Evolutionary conservation across 768 basidiomycete species (phyloP).

Genomic region (Terana coerulea): DNA sequence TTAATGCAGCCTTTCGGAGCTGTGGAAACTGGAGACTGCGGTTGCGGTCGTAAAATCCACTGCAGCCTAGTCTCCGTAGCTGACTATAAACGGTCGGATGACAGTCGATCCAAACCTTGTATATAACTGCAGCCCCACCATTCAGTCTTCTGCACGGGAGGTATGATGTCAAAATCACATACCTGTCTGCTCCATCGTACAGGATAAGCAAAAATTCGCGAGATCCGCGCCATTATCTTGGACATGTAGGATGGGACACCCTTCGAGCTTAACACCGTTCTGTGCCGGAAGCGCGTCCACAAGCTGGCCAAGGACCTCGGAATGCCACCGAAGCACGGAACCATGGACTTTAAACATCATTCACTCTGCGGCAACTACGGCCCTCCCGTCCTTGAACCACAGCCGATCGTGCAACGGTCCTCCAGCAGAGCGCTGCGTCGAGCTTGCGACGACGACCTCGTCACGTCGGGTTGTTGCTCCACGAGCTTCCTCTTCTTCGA

Average conservation of each 20-base stretch:
- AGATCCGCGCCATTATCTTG: neutral
- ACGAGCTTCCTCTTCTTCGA: no score
- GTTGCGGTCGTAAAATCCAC: neutral
- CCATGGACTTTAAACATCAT: neutral
- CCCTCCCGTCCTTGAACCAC: neutral
- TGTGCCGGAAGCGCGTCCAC: neutral
- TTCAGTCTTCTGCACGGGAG: no score
- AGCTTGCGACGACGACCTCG: no score
- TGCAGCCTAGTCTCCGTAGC: neutral
- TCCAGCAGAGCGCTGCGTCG: no score
- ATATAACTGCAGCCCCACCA: no score
- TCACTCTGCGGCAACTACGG: neutral
- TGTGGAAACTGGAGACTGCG: neutral
- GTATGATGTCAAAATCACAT: neutral
- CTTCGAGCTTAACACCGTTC: neutral
- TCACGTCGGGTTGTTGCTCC: no score
- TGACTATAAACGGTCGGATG: no score
- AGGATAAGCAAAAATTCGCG: neutral
- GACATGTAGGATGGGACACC: neutral
- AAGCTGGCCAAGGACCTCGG: neutral
- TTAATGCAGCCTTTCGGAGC: neutral
- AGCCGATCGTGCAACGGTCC: neutral
- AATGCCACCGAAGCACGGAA: neutral
- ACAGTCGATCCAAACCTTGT: no score
- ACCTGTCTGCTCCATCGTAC: neutral